Base-by-base conservation (phyloP, 441 rosid species). In the Oxalis stricta region DNA sequence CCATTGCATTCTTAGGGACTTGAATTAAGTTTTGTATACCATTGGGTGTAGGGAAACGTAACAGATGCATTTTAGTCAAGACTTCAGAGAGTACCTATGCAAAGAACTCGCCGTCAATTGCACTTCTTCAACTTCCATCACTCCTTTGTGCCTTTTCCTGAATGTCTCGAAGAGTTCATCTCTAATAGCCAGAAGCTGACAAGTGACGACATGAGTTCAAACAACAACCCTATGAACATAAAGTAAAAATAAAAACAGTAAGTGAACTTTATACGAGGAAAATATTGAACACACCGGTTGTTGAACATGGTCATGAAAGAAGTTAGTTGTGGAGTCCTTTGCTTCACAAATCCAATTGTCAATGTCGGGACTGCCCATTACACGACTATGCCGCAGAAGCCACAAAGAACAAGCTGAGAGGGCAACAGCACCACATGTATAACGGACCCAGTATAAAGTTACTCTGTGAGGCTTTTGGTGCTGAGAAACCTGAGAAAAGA, bases 101-200 rank as follows among this genome's bases (percentile, higher is more conserved):
- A 89, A 74, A 34, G 98, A 85, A 59, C 73, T 71, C 31, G 84
- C 62, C 39, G 98, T 85, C 71, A 85, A 63, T 57, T 71, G 82
- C 40, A 89, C 89, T 78, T 89, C 98, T 66, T 80, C 89, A 33
- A 52, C 47, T 47, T 85, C 94, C 94, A 85, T 85, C 38, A 79
- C 76, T 37, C 94, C 91, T 72, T 80, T 79, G 44, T 89, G 79
- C 66, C 94, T 75, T 71, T 80, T 89, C 68, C 80, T 83, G 67
- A 89, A 85, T 52, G 96, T 89, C 50, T 85, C 94, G 64, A 85
- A 85, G 50, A 84, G 89, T 47, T 89, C 98, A 63, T 89, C 94
- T 59, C 92, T 75, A 55, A 89, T 89, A 40, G 96, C 56, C 53
- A 82, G 60, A 64, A 89, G 66, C 96, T 89, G 86, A n/a, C n/a